Evolutionary conservation across 2,329 filamentous ascomycete species (phyloP).

Genomic region (Zasmidium cellare): DNA sequence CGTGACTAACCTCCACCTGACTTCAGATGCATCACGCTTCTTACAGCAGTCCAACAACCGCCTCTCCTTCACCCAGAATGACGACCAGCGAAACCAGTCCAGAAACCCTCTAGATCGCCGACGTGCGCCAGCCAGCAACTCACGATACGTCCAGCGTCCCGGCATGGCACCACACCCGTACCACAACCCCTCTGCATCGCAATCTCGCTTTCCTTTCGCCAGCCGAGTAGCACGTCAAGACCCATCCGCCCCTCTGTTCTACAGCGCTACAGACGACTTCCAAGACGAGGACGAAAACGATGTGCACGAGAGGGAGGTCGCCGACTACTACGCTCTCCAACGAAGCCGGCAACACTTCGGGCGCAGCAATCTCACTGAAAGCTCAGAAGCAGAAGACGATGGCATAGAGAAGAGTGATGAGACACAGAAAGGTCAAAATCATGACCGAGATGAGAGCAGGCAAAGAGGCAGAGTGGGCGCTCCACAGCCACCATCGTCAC

Average conservation of each 20-base stretch:
- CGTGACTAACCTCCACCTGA: constrained; percentile 43
- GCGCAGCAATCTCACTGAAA: constrained; percentile 78
- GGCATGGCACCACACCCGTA: constrained; percentile 70
- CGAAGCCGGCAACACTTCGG: constrained; percentile 86
- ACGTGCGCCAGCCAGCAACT: constrained; percentile 41
- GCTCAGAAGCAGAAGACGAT: constrained; percentile 76
- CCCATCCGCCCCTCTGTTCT: constrained; percentile 83
- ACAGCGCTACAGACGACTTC: constrained; percentile 86
- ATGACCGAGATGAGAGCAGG: constrained; percentile 40
- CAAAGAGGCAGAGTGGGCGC: constrained; percentile 39
- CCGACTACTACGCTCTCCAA: constrained; percentile 91
- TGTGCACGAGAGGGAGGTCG: constrained; percentile 71
- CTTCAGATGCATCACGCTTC: constrained; percentile 88
- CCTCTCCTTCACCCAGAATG: constrained; percentile 66
- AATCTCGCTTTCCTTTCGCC: constrained; percentile 75
- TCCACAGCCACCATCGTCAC: constrained; percentile 36
- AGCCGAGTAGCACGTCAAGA: constrained; percentile 69
- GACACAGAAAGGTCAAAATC: constrained; percentile 37
- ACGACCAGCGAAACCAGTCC: constrained; percentile 40
- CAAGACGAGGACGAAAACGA: constrained; percentile 78
- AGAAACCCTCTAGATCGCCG: constrained; percentile 51
- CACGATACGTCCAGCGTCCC: constrained; percentile 51
- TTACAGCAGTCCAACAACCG: constrained; percentile 94
- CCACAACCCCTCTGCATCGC: constrained; percentile 67
- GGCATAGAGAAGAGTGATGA: constrained; percentile 43